Base-by-base conservation (phyloP, 331 rosid species). In the Prunus yedoensis region DNA sequence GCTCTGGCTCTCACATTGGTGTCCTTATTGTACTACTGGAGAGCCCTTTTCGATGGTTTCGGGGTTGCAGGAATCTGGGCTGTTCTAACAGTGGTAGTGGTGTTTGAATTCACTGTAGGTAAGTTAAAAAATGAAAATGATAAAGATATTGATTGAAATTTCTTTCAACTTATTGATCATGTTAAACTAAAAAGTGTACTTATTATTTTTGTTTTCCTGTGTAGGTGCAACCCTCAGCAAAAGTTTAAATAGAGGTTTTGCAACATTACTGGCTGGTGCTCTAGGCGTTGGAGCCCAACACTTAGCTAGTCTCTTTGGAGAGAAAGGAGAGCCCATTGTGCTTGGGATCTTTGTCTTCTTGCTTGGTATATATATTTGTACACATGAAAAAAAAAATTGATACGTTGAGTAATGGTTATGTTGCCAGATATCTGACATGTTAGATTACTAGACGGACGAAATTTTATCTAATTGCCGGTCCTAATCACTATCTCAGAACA, bases 101-200 rank as follows among this genome's bases (percentile, higher is more conserved):
- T 95, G 7, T 90, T 92, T 77, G 99, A 95, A 80, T 95, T 90
- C 78, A 88, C 87, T 5, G 99, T 89, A 47, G 97, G 99, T 92
- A 77, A 82, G 95, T 58, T 16, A 21, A 7, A 17, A 8, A 20
- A 66, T 6, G 7, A 27, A 23, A 20, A 1, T 45, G 45, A 12
- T 2, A 25, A 27, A 47, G 54, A 46, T 32, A 25, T 60, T 8
- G 5, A 3, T 56, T 35, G 35, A 13, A 9, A 2, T 41, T 62
- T 79, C 41, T 73, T 75, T 69, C 38, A 50, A 69, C 66, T 60
- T 60, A 27, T 38, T 38, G 43, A 38, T 23, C 13, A 28, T 77
- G 61, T 27, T 57, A 5, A 20, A 66, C 2, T 60, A 32, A 14
- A 47, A 11, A 28, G 38, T 28, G 50, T 51, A 51, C n/a, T 46